Base-by-base conservation (phyloP, 176 grass and related monocot species). In the Hyparrhenia diplandra region DNA sequence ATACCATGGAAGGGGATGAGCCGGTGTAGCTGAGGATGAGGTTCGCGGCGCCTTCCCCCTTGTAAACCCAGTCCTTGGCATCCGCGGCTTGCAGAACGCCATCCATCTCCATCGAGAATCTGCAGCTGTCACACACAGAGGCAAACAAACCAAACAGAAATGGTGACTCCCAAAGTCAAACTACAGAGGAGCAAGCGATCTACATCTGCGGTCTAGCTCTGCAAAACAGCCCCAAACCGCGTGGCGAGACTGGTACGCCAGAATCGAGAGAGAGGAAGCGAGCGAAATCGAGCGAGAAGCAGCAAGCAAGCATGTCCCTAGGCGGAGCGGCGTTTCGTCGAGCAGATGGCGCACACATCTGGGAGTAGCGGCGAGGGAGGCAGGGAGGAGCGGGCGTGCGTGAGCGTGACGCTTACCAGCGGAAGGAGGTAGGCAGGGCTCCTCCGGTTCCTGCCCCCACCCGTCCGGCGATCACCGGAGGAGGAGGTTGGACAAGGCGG, bases 51-150 rank as follows among this genome's bases (percentile, higher is more conserved):
- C 96, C 92, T 67, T 99, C n/a, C 69, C 31, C 92, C 79, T 91
- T 99, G 90, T 99, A 99, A 45, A 86, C 85, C 96, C 92, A 99
- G 73, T 99, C 84, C 23, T 83, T 77, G 5, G 86, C 90, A 23
- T 95, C 90, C 4, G 40, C 64, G 4, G 74, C 84, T 29, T 72
- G 75, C 65, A 99, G 47, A 69, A 91, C 59, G 39, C 73, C 86
- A 14, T 82, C 82, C 88, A 92, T 86, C 73, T 63, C 64, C 78
- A 42, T 75, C 57, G 11, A 8, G 28, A 67, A 51, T n/a, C 83
- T 78, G 58, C 77, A 58, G 45, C 1, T 6, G 17, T 24, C 9
- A 73, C 46, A 54, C 5, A 52, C 49, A 8, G 18, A 57, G 13
- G 24, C 16, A 39, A 6, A 30, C 10, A 31, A 39, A 62, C 20